Conservation (phyloP, 2,329 filamentous ascomycete species). For the Pseudocercospora fuligena region DNA sequence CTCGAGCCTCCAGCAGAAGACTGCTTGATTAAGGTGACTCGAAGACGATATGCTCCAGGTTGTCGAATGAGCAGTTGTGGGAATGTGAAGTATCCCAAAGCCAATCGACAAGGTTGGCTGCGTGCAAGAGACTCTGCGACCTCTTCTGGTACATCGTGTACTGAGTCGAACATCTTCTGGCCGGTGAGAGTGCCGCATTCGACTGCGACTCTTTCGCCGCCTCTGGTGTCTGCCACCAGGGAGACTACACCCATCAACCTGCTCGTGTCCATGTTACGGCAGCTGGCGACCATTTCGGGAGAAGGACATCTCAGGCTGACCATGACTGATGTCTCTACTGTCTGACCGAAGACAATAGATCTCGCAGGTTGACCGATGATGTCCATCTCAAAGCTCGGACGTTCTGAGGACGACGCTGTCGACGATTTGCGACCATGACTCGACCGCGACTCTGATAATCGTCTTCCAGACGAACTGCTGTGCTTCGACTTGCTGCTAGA, state of each 20-base stretch:
- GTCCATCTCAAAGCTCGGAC: slow-evolving; percentile 39
- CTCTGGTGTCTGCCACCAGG: slow-evolving; percentile 36
- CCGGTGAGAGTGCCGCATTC: slow-evolving; percentile 38
- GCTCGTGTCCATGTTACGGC: slow-evolving; percentile 35
- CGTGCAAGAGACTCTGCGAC: slow-evolving; percentile 34
- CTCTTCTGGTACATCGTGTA: slow-evolving; percentile 36
- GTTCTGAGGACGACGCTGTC: slow-evolving; percentile 22
- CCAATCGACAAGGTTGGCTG: slow-evolving; percentile 36
- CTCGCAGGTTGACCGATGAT: slow-evolving; percentile 38
- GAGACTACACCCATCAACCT: slow-evolving; percentile 38
- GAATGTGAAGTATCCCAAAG: slow-evolving; percentile 41
- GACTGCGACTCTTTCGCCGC: slow-evolving; percentile 35
- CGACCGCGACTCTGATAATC: slow-evolving; percentile 35
- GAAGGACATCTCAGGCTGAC: slow-evolving; percentile 36
- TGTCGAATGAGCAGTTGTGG: slow-evolving; percentile 39
- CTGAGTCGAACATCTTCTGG: slow-evolving; percentile 41
- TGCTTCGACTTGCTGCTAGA: slow-evolving; percentile 29
- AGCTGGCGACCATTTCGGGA: slow-evolving; percentile 29
- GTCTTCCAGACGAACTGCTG: slow-evolving; percentile 21
- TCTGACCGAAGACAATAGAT: slow-evolving; percentile 34
- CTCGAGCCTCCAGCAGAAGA: slow-evolving; percentile 29
- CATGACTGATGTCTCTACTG: slow-evolving; percentile 39
- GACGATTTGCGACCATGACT: slow-evolving; percentile 33
- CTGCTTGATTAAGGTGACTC: slow-evolving; percentile 39
- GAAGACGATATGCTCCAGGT: slow-evolving; percentile 37